Percentiles rank a stretch among this genome's conserved stretches.
Evolutionary conservation across 345 rosid species (phyloP).

Genomic region (Heritiera littoralis): DNA sequence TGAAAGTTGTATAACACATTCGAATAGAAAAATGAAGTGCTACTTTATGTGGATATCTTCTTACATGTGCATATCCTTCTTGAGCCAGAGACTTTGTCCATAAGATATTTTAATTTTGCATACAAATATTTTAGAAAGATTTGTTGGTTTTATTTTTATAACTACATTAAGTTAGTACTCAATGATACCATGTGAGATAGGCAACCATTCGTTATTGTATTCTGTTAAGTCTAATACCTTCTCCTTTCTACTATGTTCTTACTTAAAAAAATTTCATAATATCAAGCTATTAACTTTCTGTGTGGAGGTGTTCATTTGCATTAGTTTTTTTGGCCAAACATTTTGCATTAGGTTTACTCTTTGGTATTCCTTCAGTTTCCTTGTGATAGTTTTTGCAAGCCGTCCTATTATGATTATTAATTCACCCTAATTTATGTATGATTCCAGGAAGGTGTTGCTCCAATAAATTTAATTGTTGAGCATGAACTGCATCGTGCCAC

Average conservation of each 20-base stretch:
- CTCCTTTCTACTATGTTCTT: neutral
- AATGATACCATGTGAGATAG: neutral
- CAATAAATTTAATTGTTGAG: conserved; percentile 59
- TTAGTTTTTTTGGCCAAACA: neutral
- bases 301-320: neutral
- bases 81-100: neutral
- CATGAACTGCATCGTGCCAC: conserved; percentile 81
- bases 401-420: neutral
- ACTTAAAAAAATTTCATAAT: neutral
- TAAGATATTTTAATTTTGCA: neutral
- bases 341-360: neutral
- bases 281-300: neutral
- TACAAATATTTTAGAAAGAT: neutral
- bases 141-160: neutral
- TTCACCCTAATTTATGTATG: neutral
- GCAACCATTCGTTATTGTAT: neutral
- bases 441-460: conserved; percentile 82
- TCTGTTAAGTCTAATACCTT: conserved; percentile 4
- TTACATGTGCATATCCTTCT: neutral
- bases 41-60: neutral
- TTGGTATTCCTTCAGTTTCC: neutral
- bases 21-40: neutral
- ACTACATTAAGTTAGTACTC: neutral
- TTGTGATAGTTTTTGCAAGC: neutral
- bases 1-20: neutral